Evolutionary conservation across 2,329 filamentous ascomycete genomes (phyloP), one percentile per base, ranked within the genome.

Genomic region (Rhynchosporium agropyri): DNA sequence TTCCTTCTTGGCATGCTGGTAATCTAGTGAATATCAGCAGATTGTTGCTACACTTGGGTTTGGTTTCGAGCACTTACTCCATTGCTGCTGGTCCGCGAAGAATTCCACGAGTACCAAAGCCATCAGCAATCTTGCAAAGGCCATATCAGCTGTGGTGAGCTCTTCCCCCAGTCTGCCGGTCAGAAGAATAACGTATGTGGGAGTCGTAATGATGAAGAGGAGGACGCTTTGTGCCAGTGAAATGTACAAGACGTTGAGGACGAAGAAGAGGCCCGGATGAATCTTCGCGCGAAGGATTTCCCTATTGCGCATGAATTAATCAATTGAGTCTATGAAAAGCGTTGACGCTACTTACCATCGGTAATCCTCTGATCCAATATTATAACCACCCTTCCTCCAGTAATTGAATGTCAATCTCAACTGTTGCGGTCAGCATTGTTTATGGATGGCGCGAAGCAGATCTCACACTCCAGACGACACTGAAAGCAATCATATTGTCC

Each of bases 371-470:
- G 90, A 93, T 43, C 95, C 94, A 67, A 93, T 81, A 15, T 83
- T 80, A 76, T 99, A 99, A 29, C 95, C 95, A 45, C 95, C 95
- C 76, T 91, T 96, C 63, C 95, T 89, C 88, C 90, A 97, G 79
- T 97, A 99, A 78, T 99, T 99, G 81, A 85, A 98, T 2, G 94
- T 98, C 77, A 99, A 80, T 10, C 95, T 89, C 63, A 79, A 75
- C 90, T 92, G 68, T 33, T 48, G 31, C n/a, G 26, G 36, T 67
- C 54, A 69, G 67, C 54, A 42, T 20, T 9, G 28, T 33, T 31
- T 20, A 46, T 45, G 15, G 28, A 51, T 33, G 10, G 15, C 36
- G 3, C 26, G 28, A 36, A 3, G 15, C 9, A 13, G 48, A 4
- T 73, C 89, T 77, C 79, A 92, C 90, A 76, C 89, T 91, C 95